A percentile compares a stretch with the other conserved stretches of the same genome.
These are phyloP conservation scores for Coemansia sp. DNA, from an alignment of 192 early-diverging fungal species.

Conservation along the genomic window DNA sequence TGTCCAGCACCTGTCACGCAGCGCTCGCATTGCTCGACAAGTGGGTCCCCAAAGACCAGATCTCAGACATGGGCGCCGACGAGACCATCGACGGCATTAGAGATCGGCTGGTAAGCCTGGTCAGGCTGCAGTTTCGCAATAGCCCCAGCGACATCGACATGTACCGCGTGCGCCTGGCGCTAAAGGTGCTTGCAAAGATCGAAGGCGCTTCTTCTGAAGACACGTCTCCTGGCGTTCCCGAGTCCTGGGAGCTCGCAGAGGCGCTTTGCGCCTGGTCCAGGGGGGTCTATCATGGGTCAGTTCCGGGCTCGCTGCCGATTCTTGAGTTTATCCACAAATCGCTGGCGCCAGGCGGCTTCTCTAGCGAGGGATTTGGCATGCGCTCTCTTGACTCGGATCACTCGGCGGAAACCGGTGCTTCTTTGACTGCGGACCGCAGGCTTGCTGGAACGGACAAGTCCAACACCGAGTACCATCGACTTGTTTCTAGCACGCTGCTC, in stretches of 20 bases:
- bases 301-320: neutral
- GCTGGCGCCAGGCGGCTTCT: neutral
- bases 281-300: neutral
- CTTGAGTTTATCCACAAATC: constrained; percentile 11
- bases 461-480: neutral
- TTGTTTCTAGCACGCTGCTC: constrained; percentile 29
- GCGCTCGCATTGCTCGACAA: constrained; percentile 32
- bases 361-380: neutral
- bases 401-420: neutral
- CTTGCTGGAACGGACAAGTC: neutral
- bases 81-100: constrained; percentile 11
- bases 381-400: neutral
- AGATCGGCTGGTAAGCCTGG: constrained; percentile 14
- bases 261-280: constrained; percentile 3
- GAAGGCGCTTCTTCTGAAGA: constrained; percentile 10
- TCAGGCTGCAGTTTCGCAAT: constrained; percentile 4
- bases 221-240: neutral
- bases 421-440: neutral
- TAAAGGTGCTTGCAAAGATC: constrained; percentile 26
- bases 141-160: constrained; percentile 9
- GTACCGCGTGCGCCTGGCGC: constrained; percentile 17
- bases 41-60: constrained; percentile 19
- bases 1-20: constrained; percentile 13
- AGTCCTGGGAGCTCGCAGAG: constrained; percentile 32
- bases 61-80: neutral